Evolutionary conservation across 768 basidiomycete species (phyloP).

Genomic region (Phanerodontia chrysosporium): DNA sequence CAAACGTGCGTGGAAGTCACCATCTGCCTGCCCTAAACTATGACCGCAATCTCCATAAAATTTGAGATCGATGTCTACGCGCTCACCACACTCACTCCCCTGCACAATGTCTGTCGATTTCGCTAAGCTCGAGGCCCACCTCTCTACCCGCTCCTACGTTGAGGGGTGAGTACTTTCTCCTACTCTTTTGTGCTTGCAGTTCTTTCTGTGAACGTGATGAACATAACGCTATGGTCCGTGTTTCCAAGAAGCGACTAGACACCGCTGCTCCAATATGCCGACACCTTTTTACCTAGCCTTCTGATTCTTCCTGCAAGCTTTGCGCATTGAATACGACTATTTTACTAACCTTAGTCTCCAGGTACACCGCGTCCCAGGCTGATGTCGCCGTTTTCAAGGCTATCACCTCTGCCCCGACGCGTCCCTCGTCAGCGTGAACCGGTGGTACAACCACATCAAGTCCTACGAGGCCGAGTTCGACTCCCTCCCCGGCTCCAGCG

Average conservation of each 20-base stretch:
- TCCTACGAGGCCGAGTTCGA: constrained; percentile 78
- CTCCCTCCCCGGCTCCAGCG: constrained; percentile 81
- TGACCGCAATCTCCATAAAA: constrained; percentile 8
- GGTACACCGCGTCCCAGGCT: constrained; percentile 89
- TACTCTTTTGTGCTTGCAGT: constrained; percentile 1
- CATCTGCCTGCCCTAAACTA: constrained; percentile 12
- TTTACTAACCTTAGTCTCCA: constrained; percentile 27
- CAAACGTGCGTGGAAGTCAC: background rate
- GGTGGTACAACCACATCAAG: constrained; percentile 95
- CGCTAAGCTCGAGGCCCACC: constrained; percentile 78
- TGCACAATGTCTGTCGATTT: constrained; percentile 63
- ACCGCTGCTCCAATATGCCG: constrained; percentile 77
- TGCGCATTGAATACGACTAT: background rate
- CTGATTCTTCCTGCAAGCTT: constrained; percentile 44
- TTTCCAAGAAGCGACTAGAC: constrained; percentile 95
- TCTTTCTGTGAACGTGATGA: constrained; percentile 35
- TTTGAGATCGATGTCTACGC: constrained; percentile 10
- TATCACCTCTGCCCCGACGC: constrained; percentile 59
- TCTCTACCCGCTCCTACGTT: constrained; percentile 82
- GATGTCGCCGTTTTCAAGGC: constrained; percentile 91
- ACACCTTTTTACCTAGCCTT: constrained; percentile 64
- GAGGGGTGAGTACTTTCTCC: constrained; percentile 67
- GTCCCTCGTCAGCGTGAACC: constrained; percentile 63
- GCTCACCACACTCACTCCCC: constrained; percentile 14
- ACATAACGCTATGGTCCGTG: constrained; percentile 93